Evolutionary conservation across 1,139 yeast genomes (phyloP).

Genomic region (Insectozyma bohioensis): DNA sequence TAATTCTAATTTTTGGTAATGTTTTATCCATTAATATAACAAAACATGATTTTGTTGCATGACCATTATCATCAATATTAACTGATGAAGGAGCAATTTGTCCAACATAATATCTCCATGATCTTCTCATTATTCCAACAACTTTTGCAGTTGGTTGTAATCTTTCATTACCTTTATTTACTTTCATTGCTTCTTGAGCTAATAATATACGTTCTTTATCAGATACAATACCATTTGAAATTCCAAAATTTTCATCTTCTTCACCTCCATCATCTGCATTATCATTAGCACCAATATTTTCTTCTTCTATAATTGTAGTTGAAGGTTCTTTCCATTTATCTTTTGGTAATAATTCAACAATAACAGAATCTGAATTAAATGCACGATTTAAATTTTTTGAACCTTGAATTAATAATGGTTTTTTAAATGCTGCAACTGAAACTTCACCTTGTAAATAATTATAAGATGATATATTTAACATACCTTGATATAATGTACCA

Average conservation of each 20-base stretch:
- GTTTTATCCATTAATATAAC: conserved; percentile 87
- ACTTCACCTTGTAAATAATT: conserved; percentile 89
- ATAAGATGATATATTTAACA: conserved; percentile 75
- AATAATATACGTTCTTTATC: conserved; percentile 75
- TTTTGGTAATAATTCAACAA: conserved; percentile 85
- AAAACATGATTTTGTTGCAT: conserved; percentile 74
- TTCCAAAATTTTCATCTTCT: conserved; percentile 32
- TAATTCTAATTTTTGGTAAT: conserved; percentile 82
- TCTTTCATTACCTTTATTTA: conserved; percentile 34
- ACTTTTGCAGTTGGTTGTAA: conserved; percentile 89
- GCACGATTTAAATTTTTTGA: conserved; percentile 85
- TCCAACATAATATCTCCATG: conserved; percentile 97
- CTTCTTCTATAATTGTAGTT: conserved; percentile 75
- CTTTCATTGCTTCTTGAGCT: conserved; percentile 77
- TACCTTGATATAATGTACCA: conserved; percentile 87
- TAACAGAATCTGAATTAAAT: conserved; percentile 88
- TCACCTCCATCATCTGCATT: conserved; percentile 56
- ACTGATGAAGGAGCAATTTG: conserved; percentile 84
- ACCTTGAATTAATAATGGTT: conserved; percentile 81
- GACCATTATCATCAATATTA: conserved; percentile 50
- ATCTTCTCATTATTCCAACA: conserved; percentile 84
- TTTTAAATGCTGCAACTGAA: conserved; percentile 68
- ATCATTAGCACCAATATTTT: conserved; percentile 58
- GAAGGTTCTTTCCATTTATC: conserved; percentile 89
- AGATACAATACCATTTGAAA: conserved; percentile 44